A percentile compares a stretch with the other conserved stretches of the same genome.
Evolutionary conservation across 208 protist species (phyloP).

Genomic region (Lotmaria passim): DNA sequence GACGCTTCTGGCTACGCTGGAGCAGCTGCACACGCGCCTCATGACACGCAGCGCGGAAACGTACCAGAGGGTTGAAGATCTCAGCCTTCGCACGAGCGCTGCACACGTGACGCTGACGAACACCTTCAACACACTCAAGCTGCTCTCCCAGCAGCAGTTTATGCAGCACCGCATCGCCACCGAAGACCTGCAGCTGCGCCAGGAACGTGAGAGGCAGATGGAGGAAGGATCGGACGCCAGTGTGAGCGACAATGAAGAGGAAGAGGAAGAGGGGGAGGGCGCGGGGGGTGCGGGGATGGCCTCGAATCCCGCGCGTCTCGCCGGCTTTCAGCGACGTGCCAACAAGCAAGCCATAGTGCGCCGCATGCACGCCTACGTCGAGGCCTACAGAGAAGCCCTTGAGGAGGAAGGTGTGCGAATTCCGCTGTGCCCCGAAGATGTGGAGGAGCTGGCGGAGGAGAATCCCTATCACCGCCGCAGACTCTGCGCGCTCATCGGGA

Average conservation of each 20-base stretch:
- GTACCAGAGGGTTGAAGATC: slow-evolving; percentile 36
- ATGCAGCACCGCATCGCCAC: slow-evolving; percentile 76
- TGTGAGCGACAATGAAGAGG: neutral
- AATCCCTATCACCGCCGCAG: slow-evolving; percentile 44
- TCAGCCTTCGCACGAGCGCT: slow-evolving; percentile 35
- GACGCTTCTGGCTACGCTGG: slow-evolving; percentile 45
- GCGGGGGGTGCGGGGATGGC: neutral
- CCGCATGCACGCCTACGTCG: slow-evolving; percentile 34
- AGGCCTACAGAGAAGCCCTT: slow-evolving; percentile 17
- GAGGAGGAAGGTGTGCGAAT: slow-evolving; percentile 24
- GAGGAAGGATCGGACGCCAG: slow-evolving; percentile 9
- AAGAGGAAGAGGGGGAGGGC: slow-evolving; percentile 1
- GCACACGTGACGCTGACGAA: slow-evolving; percentile 52
- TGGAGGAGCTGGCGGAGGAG: slow-evolving; percentile 29
- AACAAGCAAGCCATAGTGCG: slow-evolving; percentile 15
- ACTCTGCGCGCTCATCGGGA: slow-evolving; percentile 60
- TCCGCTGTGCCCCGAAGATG: slow-evolving; percentile 28
- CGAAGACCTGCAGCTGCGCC: slow-evolving; percentile 36
- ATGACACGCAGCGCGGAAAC: slow-evolving; percentile 24
- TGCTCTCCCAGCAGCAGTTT: slow-evolving; percentile 75
- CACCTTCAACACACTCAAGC: slow-evolving; percentile 58
- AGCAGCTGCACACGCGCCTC: slow-evolving; percentile 48
- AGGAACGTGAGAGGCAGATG: slow-evolving; percentile 13
- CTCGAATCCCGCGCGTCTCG: neutral
- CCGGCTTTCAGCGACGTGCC: slow-evolving; percentile 1